Evolutionary conservation across 768 basidiomycete genomes (phyloP).

Genomic region (Russula vinacea): DNA sequence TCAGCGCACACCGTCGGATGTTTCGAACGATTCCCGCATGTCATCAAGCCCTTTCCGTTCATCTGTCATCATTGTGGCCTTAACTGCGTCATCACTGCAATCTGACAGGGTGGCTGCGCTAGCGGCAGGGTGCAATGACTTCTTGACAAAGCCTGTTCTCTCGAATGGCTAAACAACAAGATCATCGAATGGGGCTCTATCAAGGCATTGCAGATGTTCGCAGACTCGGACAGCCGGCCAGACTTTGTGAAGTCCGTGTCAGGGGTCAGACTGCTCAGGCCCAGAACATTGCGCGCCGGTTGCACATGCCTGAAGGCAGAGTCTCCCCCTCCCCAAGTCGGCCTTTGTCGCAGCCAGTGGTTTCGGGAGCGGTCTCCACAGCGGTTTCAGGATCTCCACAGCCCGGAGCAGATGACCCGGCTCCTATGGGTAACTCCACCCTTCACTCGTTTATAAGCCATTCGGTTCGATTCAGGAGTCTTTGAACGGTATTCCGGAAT

Average conservation of each 20-base stretch:
- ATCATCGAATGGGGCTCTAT: conserved; percentile 99
- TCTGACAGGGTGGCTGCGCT: conserved; percentile 95
- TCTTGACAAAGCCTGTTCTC: conserved; percentile 96
- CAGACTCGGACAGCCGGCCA: conserved; percentile 71
- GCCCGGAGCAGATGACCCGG: conserved; percentile 4
- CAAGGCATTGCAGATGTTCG: conserved; percentile 91
- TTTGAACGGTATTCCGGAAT: conserved; percentile 6
- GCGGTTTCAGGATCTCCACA: conserved; percentile 1
- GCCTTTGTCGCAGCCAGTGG: conserved; percentile 37
- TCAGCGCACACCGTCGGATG: conserved; percentile 53
- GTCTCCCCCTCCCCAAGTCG: conserved; percentile 42
- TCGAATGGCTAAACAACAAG: conserved; percentile 95
- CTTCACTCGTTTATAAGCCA: conserved; percentile 18
- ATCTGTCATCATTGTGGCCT: conserved; percentile 98
- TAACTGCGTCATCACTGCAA: conserved; percentile 94
- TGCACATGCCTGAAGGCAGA: conserved; percentile 50
- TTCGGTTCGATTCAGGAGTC: conserved; percentile 13
- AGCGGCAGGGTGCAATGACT: conserved; percentile 98
- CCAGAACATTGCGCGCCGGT: conserved; percentile 45
- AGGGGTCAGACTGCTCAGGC: conserved; percentile 48
- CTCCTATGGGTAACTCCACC: conserved; percentile 1
- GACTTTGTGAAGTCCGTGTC: conserved; percentile 51
- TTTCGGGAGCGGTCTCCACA: conserved; percentile 12
- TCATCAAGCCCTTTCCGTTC: conserved; percentile 72
- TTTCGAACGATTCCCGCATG: conserved; percentile 46